Base-by-base conservation (phyloP, 768 basidiomycete species). In the Termitomyces sp. region DNA sequence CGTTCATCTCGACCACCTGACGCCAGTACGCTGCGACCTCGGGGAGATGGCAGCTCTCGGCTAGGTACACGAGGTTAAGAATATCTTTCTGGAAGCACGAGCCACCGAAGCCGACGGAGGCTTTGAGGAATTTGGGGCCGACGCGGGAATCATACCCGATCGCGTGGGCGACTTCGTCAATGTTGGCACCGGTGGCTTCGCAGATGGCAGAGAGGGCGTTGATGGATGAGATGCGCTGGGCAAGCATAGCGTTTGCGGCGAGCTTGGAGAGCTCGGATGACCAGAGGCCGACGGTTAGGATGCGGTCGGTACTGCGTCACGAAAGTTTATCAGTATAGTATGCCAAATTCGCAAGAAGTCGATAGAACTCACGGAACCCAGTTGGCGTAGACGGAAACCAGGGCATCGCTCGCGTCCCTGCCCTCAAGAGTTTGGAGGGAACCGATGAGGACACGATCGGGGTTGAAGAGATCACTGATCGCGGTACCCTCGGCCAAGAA, bases 61-160 rank as follows among this genome's bases (percentile, higher is more conserved):
- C 90, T 48, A 99, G 87, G 79, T 99, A 99, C 49, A 98, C 97
- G 63, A 99, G 82, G 81, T 99, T 99, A 70, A 99, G 87, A 75
- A 98, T 98, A 72, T 99, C 96, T 76, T 99, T 98, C 79, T 98
- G 96, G 92, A 99, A 99, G 80, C 96, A 99, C 13, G 91, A 93
- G 40, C 97, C 97, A 63, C 97, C 96, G 69, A 99, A 99, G 22
- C 97, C 96, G 68, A 97, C 95, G 53, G 89, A 91, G 45, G 94
- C 92, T 73, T 92, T 94, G 70, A 99, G 81, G 86, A 99, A 99
- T 75, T 91, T 96, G 68, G 94, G 85, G 4, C 97, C 97, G 57
- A 99, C 83, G 62, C 97, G 93, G 20, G 89, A 83, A 75, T 99
- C 97, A 69, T 87, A 89, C 16, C 97, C 97, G 69, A 98, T 89